Percentiles rank a stretch among this genome's conserved stretches.
Evolutionary conservation across 2,329 filamentous ascomycete species (phyloP).

Genomic region (Cryphonectria radicalis): DNA sequence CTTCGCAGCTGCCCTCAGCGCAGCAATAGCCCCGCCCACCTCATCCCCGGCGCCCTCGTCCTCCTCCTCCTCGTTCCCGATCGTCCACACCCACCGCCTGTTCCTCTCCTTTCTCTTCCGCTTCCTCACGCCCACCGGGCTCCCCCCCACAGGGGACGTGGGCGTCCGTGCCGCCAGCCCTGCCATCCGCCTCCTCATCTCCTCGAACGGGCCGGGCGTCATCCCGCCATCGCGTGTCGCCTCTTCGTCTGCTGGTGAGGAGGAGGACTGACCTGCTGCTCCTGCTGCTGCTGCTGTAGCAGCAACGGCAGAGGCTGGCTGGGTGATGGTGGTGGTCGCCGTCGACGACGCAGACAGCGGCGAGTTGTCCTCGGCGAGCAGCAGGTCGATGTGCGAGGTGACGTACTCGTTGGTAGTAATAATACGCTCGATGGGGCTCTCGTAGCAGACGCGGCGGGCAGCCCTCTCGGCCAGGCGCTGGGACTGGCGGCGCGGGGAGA

Average conservation of each 20-base stretch:
- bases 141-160: constrained; percentile 47
- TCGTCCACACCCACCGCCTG: constrained; percentile 69
- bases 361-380: constrained; percentile 58
- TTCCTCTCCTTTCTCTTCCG: constrained; percentile 64
- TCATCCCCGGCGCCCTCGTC: constrained; percentile 47
- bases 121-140: constrained; percentile 55
- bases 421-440: constrained; percentile 65
- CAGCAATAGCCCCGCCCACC: constrained; percentile 48
- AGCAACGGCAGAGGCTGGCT: too few relatives aligned
- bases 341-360: constrained; percentile 48
- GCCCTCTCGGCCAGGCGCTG: constrained; percentile 58
- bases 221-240: constrained; percentile 60
- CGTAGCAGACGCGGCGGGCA: constrained; percentile 62
- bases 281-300: background rate
- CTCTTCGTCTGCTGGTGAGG: background rate
- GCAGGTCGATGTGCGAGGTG: constrained; percentile 66
- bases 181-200: constrained; percentile 63
- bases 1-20: constrained; percentile 39
- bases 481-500: constrained; percentile 59
- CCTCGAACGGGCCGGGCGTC: constrained; percentile 66
- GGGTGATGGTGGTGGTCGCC: constrained; percentile 28
- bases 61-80: constrained; percentile 54
- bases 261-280: background rate
- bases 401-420: constrained; percentile 67
- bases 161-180: constrained; percentile 49